Evolutionary conservation across 345 rosid genomes (phyloP).

Genomic region (Linum usitatissimum): DNA sequence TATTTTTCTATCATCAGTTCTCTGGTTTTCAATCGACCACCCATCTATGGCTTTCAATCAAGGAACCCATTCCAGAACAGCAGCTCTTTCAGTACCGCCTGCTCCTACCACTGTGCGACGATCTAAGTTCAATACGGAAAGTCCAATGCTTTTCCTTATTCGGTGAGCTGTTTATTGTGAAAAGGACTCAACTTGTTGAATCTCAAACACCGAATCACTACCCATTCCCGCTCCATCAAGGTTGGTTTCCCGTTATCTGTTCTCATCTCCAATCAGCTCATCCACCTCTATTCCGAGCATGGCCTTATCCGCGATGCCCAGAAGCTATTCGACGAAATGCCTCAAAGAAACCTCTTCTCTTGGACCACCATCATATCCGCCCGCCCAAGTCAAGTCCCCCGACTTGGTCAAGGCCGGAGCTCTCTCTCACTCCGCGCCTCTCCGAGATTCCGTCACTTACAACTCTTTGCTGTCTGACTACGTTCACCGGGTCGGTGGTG

Average conservation of each 20-base stretch:
- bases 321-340: conserved; percentile 77
- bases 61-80: no score
- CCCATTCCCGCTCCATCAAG: conserved; percentile 45
- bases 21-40: no score
- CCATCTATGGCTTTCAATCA: no score
- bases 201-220: not conserved
- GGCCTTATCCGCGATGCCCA: conserved; percentile 40
- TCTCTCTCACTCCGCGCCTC: conserved; percentile 33
- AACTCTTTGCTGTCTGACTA: conserved; percentile 54
- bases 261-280: conserved; percentile 39
- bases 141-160: no score
- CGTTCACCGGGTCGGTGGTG: conserved; percentile 33
- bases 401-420: conserved; percentile 35
- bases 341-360: conserved; percentile 42
- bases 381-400: conserved; percentile 36
- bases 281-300: conserved; percentile 29
- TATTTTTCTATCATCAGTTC: no score
- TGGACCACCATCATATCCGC: conserved; percentile 70
- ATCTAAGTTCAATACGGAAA: no score
- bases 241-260: conserved; percentile 23
- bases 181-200: not conserved
- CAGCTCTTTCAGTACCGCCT: no score
- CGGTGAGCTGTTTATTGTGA: no score
- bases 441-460: conserved; percentile 53
- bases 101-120: no score